Base-by-base conservation (phyloP, 352 stramenopile species). In the Globisporangium cystogenes region DNA sequence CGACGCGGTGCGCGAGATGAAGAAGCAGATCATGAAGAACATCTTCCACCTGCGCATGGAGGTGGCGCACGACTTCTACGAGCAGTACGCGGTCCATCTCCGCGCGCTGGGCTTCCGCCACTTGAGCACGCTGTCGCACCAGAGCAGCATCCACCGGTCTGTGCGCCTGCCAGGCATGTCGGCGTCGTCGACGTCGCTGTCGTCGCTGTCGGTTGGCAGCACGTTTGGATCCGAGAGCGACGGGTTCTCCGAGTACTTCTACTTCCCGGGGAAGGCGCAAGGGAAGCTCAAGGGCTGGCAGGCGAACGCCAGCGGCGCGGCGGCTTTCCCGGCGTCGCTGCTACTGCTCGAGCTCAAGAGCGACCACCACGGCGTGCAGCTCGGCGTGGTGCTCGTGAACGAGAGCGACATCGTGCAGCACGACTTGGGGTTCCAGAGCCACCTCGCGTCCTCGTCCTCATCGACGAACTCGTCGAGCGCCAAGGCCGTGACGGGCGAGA, bases 301-400 rank as follows among this genome's bases (percentile, higher is more conserved):
- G 33, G 45, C 23, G 23, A 23, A 26, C n/a, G 24, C 42, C 40
- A 43, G 40, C 55, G 51, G 48, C 48, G 54, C 57, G 20, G 26
- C 33, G 7, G 31, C 49, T 7, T 31, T 59, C 8, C 53, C 59
- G 35, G 61, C 53, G 42, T 71, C 63, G 8, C 49, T 89, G 20
- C 53, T 92, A 27, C 42, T 92, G 2, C 50, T 92, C 35, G 69
- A 92, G 64, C 71, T 90, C 10, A 89, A 77, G 57, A 89, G 77
- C 31, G 82, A 92, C 50, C 71, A 87, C 43, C 70, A 73, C n/a
- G 82, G 82, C 3, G 64, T 92, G 10, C 76, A 76, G 18, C 50
- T 90, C 16, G 67, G 58, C 42, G 79, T 71, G n/a, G 70, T 87
- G 24, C 55, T 90, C 11, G 59, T 90, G n/a, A 82, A 69, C 29